phyloP scores from a whole-genome alignment of 352 stramenopile genomes.

The Globisporangium takayamanum region DNA sequence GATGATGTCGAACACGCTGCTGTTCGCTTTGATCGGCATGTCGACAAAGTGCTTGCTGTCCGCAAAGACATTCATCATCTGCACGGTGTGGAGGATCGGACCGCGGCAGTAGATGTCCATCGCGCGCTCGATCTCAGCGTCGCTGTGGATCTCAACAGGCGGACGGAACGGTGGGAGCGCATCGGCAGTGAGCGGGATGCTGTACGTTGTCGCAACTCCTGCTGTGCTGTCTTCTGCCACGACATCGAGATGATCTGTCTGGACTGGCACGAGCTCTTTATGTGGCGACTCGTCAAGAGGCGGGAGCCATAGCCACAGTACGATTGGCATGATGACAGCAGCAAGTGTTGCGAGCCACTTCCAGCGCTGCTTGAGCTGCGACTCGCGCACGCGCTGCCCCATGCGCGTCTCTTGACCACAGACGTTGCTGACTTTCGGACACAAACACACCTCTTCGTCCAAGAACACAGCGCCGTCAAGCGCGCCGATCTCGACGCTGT shows the following conservation, averaged over 20 bases:
- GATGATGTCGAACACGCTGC: constrained; percentile 58
- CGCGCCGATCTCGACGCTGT: neutral
- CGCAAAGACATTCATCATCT: constrained; percentile 71
- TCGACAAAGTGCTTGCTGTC: constrained; percentile 93
- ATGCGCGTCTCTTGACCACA: neutral
- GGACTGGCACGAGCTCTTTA: neutral
- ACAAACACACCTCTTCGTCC: constrained; percentile 4
- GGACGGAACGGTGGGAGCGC: constrained; percentile 7
- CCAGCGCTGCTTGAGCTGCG: constrained; percentile 4
- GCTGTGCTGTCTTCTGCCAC: neutral
- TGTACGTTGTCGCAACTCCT: neutral
- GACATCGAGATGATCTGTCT: neutral
- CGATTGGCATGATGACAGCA: neutral
- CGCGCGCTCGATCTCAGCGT: constrained; percentile 44
- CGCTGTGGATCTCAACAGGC: constrained; percentile 18
- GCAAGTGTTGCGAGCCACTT: neutral
- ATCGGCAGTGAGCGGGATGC: neutral
- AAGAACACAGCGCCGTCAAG: neutral
- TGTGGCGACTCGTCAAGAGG: neutral
- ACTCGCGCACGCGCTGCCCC: neutral
- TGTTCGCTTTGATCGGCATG: constrained; percentile 87
- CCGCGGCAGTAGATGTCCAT: constrained; percentile 78
- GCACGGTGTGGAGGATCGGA: constrained; percentile 57
- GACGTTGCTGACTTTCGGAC: neutral
- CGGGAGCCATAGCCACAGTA: neutral